Base-by-base conservation (phyloP, 1,284 basidiomycete genomes). In the Acaromyces ingoldii region DNA sequence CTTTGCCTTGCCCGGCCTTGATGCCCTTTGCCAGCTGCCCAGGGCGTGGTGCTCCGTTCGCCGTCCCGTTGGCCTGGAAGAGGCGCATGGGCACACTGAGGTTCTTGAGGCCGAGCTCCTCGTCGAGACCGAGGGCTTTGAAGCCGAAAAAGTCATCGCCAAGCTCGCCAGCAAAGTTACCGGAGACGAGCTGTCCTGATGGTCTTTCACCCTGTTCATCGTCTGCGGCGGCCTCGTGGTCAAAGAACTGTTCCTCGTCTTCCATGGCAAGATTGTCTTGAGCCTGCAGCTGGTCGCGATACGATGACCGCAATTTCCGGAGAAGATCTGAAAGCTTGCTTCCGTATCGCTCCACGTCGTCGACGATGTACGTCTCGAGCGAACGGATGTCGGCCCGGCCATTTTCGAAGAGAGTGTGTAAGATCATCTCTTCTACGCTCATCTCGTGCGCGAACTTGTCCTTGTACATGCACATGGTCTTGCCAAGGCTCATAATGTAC, bases 61-160 rank as follows among this genome's bases (percentile, higher is more conserved):
- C 24, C 4, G 28, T 34, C 1, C 11, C 39, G 24, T 9, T 19
- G 17, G 31, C 44, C 6, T 33, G 31, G 71, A 91, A 82, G 29
- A 96, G 75, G 51, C 82, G 82, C 70, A 85, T 85, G 5, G 92
- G 92, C 17, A 95, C 82, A 10, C 81, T 82, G 45, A 95, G 80
- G 57, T 81, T 86, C 1, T 84, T 81, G 58, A 92, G 77, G n/a
- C 89, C 89, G 50, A 89, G 81, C 73, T 96, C 92, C 39, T 82
- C 81, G 45, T 91, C 90, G 52, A 97, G 88, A 19, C 92, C 92
- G 37, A 92, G 78, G 71, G 89, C 90, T 49, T 84, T 82, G 26
- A 96, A 80, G 17, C 91, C 92, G 29, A 97, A 83, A 77, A 91
- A 95, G 76, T 97, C 92, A 66, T 95, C 91, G 31, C 91, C 91